Evolutionary conservation across 805 yeast genomes (phyloP), one percentile per base, ranked within the genome.

Genomic region (Saccharomyces paradoxus): DNA sequence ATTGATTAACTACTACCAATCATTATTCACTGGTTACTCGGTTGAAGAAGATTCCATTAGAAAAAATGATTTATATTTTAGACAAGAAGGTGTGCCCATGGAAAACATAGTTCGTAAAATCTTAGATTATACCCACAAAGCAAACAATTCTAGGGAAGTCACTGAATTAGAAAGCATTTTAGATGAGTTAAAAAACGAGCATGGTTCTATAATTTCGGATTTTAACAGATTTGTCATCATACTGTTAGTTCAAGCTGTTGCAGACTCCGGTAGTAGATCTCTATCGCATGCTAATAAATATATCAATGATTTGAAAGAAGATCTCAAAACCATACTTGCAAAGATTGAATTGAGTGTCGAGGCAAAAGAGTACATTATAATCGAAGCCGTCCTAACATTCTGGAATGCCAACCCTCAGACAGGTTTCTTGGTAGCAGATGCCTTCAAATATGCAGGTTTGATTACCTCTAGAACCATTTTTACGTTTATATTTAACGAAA

Each of bases 221-320:
- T 61, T 74, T 46, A 73, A 74, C 27, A 70, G 71, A 61, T 76
- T 85, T 53, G 67, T 84, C 41, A 74, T 87, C 17, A 80, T 85
- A 29, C 71, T 87, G 14, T 70, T 89, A 13, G 77, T 85, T 62
- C 92, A 88, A 63, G 76, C 86, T 0, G 77, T 89, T 51, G 86
- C 92, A 49, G 84, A 84, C 60, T 84, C 89, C 55, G 97, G 98
- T 13, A 85, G 89, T 49, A 80, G 97, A 66, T 91, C 97, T 0
- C 78, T 91, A 47, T 88, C 92, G 0, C 90, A 86, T 63, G 83
- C 85, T 41, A 81, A 80, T 56, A 81, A 79, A 46, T 81, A 80
- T 71, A 73, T 83, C 48, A 71, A 67, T 32, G 75, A 74, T 46
- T 64, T 77, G 6, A 62, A 63, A 22, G 70, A 67, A 13, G 70